Evolutionary conservation across 2,329 filamentous ascomycete species (phyloP).

Genomic region (Zasmidium citrigriseum): DNA sequence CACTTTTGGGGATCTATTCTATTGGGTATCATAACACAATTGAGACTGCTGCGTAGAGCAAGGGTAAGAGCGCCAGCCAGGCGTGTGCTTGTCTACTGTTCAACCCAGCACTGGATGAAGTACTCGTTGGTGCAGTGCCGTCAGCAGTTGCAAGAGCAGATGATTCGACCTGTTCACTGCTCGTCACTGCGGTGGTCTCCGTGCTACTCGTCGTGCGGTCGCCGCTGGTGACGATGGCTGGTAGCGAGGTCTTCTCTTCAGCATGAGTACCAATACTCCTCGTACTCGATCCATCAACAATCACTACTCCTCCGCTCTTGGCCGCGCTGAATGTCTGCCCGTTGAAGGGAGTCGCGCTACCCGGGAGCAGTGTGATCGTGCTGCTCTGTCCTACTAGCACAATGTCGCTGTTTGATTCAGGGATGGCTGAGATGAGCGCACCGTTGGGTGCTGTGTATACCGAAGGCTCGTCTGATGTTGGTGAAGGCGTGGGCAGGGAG

Average conservation of each 20-base stretch:
- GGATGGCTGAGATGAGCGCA: neutral
- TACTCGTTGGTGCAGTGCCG: no score
- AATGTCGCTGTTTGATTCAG: neutral
- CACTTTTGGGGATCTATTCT: neutral
- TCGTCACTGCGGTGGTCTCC: no score
- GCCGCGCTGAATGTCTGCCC: neutral
- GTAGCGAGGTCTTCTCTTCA: neutral
- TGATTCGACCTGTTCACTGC: no score
- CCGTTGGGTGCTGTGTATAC: neutral
- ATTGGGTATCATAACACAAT: neutral
- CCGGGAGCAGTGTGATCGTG: neutral
- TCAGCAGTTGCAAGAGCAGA: no score
- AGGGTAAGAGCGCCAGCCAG: neutral
- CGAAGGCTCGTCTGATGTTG: neutral
- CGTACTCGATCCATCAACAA: neutral
- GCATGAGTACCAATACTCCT: neutral
- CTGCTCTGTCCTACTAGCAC: neutral
- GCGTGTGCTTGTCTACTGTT: no score
- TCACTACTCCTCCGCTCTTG: neutral
- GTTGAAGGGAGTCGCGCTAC: neutral
- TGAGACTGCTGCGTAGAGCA: neutral
- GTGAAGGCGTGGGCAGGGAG: neutral
- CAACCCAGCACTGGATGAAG: no score
- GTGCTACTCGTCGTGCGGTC: neutral
- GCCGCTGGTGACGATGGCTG: neutral